Conservation (phyloP, 306 rosid species). For the Inga leiocalycina region DNA sequence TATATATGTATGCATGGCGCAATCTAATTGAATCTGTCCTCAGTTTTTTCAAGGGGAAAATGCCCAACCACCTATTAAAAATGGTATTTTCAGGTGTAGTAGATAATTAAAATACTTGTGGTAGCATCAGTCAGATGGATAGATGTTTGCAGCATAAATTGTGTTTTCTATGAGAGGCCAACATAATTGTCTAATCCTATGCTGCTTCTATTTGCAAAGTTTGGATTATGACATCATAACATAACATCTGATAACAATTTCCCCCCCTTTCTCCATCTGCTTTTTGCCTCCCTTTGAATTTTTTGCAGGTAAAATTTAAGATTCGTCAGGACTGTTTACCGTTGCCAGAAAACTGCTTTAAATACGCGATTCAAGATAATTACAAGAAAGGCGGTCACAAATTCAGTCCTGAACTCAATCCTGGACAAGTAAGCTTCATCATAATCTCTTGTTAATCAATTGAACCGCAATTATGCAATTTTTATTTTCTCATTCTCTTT, state of each 20-base stretch:
- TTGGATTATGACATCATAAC: not conserved
- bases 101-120: constrained; percentile 9
- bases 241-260: constrained; percentile 7
- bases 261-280: constrained; percentile 6
- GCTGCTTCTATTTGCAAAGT: constrained; percentile 7
- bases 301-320: constrained; percentile 51
- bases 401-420: constrained; percentile 51
- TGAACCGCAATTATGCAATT: not conserved
- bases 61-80: not conserved
- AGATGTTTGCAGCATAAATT: constrained; percentile 24
- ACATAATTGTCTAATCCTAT: not conserved
- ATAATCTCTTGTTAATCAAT: constrained; percentile 16
- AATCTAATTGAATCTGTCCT: constrained; percentile 17
- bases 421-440: constrained; percentile 38
- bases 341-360: constrained; percentile 46
- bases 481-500: not conserved
- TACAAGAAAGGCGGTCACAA: constrained; percentile 45
- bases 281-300: constrained; percentile 4
- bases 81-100: constrained; percentile 15
- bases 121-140: not conserved
- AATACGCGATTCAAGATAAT: constrained; percentile 45
- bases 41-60: not conserved
- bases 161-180: constrained; percentile 3
- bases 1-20: not conserved
- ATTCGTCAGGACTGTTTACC: constrained; percentile 45